A percentile compares a stretch with the other conserved stretches of the same genome.
These are phyloP conservation scores for Hordeum pubiflorum DNA, from an alignment of 202 grass and related monocot genomes.

Conservation along the genomic window DNA sequence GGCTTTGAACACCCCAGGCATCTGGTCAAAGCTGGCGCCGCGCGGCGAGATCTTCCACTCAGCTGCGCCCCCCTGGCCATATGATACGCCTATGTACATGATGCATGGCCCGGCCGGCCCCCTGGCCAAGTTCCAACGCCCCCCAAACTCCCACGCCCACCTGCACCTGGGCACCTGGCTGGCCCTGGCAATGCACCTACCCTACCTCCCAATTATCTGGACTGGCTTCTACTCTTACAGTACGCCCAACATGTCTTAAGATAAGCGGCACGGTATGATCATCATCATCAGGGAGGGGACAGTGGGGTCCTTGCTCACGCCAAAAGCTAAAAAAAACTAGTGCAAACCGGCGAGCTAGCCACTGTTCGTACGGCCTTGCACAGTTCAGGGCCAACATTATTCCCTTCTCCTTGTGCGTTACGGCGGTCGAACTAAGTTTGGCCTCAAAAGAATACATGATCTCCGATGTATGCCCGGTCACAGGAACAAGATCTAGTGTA, in stretches of 20 bases:
- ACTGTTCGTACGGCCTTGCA: constrained; percentile 17
- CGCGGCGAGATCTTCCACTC: neutral
- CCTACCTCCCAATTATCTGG: constrained; percentile 32
- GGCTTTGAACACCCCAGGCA: constrained; percentile 23
- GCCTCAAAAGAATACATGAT: constrained; percentile 10
- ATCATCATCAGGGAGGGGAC: neutral
- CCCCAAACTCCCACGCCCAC: constrained; percentile 46
- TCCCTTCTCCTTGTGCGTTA: neutral
- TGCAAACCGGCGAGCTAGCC: neutral
- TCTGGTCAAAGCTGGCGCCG: constrained; percentile 40
- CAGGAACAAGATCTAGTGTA: constrained; percentile 15
- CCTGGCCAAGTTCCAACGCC: constrained; percentile 55
- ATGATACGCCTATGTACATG: neutral
- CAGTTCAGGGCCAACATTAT: neutral
- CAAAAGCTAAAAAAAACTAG: constrained; percentile 9
- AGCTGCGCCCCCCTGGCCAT: constrained; percentile 3
- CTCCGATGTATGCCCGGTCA: neutral
- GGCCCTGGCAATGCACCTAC: neutral
- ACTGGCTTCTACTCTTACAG: neutral
- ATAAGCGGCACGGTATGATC: too few species aligned
- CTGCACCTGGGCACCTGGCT: constrained; percentile 2
- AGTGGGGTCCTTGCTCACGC: constrained; percentile 18
- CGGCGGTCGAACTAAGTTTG: neutral
- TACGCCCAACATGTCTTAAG: neutral
- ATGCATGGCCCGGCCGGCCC: neutral